Percentiles rank a stretch among this genome's conserved stretches.
Evolutionary conservation across 2,329 filamentous ascomycete genomes (phyloP).

Genomic region (Diaporthe batatas): DNA sequence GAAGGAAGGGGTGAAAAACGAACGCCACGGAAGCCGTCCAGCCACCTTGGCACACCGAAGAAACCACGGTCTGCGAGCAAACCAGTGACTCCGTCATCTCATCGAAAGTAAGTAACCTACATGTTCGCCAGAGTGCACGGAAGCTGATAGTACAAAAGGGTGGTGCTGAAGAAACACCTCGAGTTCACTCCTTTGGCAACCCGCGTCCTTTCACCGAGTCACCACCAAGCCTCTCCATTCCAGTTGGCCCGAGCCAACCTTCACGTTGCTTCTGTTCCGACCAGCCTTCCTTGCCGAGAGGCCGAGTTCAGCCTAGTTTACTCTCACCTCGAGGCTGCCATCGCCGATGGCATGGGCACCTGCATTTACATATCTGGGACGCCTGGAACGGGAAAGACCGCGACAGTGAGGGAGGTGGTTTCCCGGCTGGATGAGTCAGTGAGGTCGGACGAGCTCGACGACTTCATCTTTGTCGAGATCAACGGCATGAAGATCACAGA

Average conservation of each 20-base stretch:
- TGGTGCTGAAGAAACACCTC: constrained; percentile 86
- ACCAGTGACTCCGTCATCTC: constrained; percentile 57
- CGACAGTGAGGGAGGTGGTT: constrained; percentile 95
- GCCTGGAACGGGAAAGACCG: constrained; percentile 96
- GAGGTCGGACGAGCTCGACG: constrained; percentile 89
- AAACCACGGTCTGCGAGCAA: constrained; percentile 67
- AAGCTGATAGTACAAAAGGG: constrained; percentile 54
- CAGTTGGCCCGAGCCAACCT: constrained; percentile 89
- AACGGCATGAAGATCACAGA: constrained; percentile 99
- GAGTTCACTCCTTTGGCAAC: constrained; percentile 97
- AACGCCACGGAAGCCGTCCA: constrained; percentile 51
- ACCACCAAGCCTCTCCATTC: constrained; percentile 86
- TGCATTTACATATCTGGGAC: constrained; percentile 99
- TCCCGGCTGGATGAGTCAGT: constrained; percentile 90
- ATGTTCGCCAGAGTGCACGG: constrained; percentile 57
- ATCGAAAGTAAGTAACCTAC: constrained; percentile 57
- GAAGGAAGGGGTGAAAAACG: constrained; percentile 51
- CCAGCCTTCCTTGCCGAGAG: constrained; percentile 90
- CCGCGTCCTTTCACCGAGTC: constrained; percentile 81
- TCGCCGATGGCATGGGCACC: constrained; percentile 90
- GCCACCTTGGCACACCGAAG: constrained; percentile 63
- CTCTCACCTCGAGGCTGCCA: constrained; percentile 92
- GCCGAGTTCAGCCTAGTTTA: constrained; percentile 93
- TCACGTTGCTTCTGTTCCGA: constrained; percentile 93
- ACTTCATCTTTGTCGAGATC: constrained; percentile 99